Conservation (phyloP, 306 rosid species). For the Malus domestica region ASM211411v1 NC_041792.1:21842907-21843406, state of each 20-base stretch:
- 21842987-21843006: too few species aligned
- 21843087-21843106: not conserved
- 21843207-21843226: conserved; percentile 38
- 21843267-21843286: not conserved
- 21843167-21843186: conserved; percentile 8
- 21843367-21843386: conserved; percentile 9
- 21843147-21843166: conserved; percentile 7
- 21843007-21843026: too few species aligned
- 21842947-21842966: too few species aligned
- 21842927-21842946: too few species aligned
- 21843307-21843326: conserved; percentile 37
- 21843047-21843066: too few species aligned
- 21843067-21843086: not conserved
- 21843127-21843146: not conserved
- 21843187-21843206: conserved; percentile 59
- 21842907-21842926: too few species aligned
- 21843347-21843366: conserved; percentile 38
- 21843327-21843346: conserved; percentile 32
- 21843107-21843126: conserved; percentile 10
- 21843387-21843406: conserved; percentile 3
- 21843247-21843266: conserved; percentile 21
- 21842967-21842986: too few species aligned
- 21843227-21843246: conserved; percentile 52
- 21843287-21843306: conserved; percentile 7
- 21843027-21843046: too few species aligned